These are phyloP conservation scores for Endoconidiophora polonica DNA, from an alignment of 2,329 filamentous ascomycete species.

Conservation along the genomic window DNA sequence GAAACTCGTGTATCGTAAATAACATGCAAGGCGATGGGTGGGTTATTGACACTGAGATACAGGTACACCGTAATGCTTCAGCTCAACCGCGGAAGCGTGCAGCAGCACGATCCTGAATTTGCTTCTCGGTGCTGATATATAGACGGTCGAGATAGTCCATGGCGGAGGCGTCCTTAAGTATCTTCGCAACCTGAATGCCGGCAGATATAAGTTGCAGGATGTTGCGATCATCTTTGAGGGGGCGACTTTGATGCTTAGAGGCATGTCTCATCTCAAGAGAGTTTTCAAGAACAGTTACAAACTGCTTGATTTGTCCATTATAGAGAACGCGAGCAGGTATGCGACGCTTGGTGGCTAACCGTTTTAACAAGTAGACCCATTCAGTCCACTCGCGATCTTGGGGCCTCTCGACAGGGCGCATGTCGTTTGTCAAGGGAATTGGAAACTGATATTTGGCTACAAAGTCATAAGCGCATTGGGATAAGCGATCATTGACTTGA, in stretches of 20 bases:
- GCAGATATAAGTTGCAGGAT: conserved; percentile 77
- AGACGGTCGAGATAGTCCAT: conserved; percentile 70
- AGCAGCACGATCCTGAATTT: conserved; percentile 51
- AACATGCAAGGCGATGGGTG: no score
- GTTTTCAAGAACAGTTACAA: conserved; percentile 77
- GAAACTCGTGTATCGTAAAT: neutral
- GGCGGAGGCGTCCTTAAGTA: conserved; percentile 65
- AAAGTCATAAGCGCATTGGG: conserved; percentile 77
- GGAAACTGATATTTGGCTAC: conserved; percentile 84
- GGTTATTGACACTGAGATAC: neutral
- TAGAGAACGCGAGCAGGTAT: conserved; percentile 73
- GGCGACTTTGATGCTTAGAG: conserved; percentile 66
- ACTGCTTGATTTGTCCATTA: conserved; percentile 81
- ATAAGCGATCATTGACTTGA: conserved; percentile 69
- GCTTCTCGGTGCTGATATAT: conserved; percentile 66
- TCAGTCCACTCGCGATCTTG: conserved; percentile 79
- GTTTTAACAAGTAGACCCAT: conserved; percentile 77
- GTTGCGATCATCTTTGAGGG: conserved; percentile 76
- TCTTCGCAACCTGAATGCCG: conserved; percentile 74
- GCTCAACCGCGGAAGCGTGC: conserved; percentile 24
- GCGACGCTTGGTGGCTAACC: conserved; percentile 68
- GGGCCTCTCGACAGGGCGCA: conserved; percentile 57
- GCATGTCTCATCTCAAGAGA: conserved; percentile 77
- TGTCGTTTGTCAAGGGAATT: conserved; percentile 67
- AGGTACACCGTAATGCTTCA: neutral